Evolutionary conservation across 306 rosid species (phyloP).

Genomic region (Psophocarpus tetragonolobus): DNA sequence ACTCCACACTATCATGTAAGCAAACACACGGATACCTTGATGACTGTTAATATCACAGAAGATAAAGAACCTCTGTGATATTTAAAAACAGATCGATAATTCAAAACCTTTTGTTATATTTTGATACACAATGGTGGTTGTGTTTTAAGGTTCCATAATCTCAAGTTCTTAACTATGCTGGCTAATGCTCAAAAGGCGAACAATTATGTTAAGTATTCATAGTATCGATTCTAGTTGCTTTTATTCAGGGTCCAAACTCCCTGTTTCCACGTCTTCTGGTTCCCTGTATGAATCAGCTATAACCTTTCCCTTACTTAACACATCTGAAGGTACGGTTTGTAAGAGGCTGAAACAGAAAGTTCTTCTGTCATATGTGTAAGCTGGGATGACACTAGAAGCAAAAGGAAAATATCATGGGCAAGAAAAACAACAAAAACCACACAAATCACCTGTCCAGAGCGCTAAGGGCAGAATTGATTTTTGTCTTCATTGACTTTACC

Average conservation of each 20-base stretch:
- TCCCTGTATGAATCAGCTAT: conserved; percentile 77
- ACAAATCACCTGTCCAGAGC: conserved; percentile 71
- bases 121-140: not conserved
- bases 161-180: not conserved
- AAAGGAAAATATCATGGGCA: not conserved
- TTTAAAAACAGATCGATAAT: not conserved
- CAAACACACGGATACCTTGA: no score
- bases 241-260: conserved; percentile 58
- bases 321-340: conserved; percentile 82
- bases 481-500: conserved; percentile 70
- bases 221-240: conserved; percentile 75
- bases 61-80: not conserved
- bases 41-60: not conserved
- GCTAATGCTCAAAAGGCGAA: not conserved
- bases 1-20: no score
- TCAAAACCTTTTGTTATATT: not conserved
- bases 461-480: conserved; percentile 53
- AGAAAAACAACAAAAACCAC: not conserved
- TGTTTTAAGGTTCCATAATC: conserved; percentile 1
- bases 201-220: conserved; percentile 32
- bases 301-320: conserved; percentile 68
- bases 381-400: not conserved
- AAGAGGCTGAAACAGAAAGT: conserved; percentile 72
- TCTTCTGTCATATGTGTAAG: not conserved
- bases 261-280: conserved; percentile 49